Evolutionary conservation across 148 eudicot genomes (phyloP), one percentile per base, ranked within the genome.

Genomic region (Silene conica): DNA sequence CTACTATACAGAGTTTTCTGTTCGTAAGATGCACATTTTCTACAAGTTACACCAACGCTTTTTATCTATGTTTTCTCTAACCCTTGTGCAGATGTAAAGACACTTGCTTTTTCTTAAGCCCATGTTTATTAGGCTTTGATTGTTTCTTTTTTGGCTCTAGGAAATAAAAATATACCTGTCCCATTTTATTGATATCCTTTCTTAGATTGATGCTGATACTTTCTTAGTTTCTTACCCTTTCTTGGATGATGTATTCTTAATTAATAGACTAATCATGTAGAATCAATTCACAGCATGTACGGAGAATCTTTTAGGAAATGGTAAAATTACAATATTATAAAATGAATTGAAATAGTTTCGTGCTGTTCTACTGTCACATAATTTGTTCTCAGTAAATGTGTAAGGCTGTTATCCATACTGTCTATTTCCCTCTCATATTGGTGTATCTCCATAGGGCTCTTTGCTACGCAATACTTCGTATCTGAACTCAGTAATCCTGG

Each of bases 61-160:
- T 55, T 6, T 23, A 63, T 43, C 9, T 14, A 0, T 18, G 41
- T 21, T 14, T 25, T 64, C 45, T 71, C 0, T 63, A 71, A 55
- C 65, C 66, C 26, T 65, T 77, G 18, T n/a, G 26, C 55, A 1
- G 63, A 2, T 55, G 38, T 38, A 66, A 46, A 74, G 74, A 68
- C 74, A 38, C 12, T 59, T 38, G 46, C 25, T 26, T n/a, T 62
- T 12, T 43, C 56, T 64, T 43, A 70, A 71, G 76, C 73, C 61
- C 43, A 75, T 80, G 69, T 7, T 26, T 9, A 25, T 10, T 58
- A 26, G 25, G 21, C 57, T 58, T 58, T 78, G 62, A 78, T 66
- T 28, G 50, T 19, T 67, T 78, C 70, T 26, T 15, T 38, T 78
- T 26, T 28, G 62, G 45, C 80, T 55, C 15, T 72, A 38, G 9